Conservation (phyloP, 2,329 filamentous ascomycete genomes). For the Elsinoe necatrix region DNA sequence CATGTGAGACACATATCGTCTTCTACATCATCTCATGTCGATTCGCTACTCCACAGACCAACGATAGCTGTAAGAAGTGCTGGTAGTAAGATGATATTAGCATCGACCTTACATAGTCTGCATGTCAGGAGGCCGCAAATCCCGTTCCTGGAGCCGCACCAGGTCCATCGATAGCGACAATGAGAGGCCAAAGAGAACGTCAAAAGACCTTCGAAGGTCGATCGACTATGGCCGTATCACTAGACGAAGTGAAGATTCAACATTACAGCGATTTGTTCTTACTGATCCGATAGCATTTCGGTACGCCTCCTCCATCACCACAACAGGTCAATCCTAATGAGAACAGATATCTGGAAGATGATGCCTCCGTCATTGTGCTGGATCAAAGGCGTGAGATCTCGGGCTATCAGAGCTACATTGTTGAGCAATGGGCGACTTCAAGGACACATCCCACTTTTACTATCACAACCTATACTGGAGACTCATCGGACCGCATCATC, state of each 20-base stretch:
- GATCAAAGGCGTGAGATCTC: conserved; percentile 60
- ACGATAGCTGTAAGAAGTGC: not conserved
- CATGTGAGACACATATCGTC: conserved; percentile 1
- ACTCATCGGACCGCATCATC: conserved; percentile 66
- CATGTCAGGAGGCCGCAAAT: conserved; percentile 14
- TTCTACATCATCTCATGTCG: not conserved
- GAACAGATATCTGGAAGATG: conserved; percentile 67
- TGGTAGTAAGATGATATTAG: not conserved
- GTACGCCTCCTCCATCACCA: conserved; percentile 20
- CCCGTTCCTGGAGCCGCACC: conserved; percentile 14
- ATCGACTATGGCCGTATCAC: conserved; percentile 10
- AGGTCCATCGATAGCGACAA: conserved; percentile 7
- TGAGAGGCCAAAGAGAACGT: not conserved
- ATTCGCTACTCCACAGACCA: not conserved
- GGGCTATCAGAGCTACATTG: conserved; percentile 87
- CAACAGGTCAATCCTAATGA: conserved; percentile 30
- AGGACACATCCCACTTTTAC: conserved; percentile 81
- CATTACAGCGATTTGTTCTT: conserved; percentile 53
- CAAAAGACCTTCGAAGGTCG: conserved; percentile 3
- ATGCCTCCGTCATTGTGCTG: conserved; percentile 65
- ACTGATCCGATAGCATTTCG: conserved; percentile 58
- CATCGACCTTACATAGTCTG: not conserved
- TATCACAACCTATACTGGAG: conserved; percentile 88
- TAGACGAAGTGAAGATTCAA: not conserved
- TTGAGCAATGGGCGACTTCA: conserved; percentile 97